Conservation (phyloP, 1,284 basidiomycete genomes). For the Rugosomyces carneus region DNA sequence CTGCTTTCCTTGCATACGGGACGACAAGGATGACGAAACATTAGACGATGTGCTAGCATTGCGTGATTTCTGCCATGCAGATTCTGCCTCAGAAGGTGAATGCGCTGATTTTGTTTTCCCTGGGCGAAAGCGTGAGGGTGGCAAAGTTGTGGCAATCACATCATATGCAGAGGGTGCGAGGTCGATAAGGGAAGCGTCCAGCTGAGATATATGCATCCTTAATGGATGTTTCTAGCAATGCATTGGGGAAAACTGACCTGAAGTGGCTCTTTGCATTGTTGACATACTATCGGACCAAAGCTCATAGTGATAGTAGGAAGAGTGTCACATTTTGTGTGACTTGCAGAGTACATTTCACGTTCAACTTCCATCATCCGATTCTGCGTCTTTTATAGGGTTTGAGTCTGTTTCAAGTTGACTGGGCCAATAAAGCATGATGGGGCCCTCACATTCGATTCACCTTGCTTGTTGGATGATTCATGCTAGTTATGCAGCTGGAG, state of each 20-base stretch:
- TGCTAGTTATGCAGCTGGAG: background rate
- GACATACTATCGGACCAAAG: constrained; percentile 53
- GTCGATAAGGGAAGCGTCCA: constrained; percentile 81
- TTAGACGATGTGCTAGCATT: constrained; percentile 25
- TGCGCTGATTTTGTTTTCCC: constrained; percentile 46
- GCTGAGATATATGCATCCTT: constrained; percentile 33
- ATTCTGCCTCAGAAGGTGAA: constrained; percentile 49
- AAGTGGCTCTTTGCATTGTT: constrained; percentile 84
- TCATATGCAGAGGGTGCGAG: constrained; percentile 83
- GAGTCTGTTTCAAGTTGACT: background rate
- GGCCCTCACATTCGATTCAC: background rate
- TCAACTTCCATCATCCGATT: background rate
- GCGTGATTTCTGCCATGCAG: constrained; percentile 54
- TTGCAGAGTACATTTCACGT: background rate
- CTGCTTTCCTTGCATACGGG: constrained; percentile 51
- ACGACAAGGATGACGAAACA: constrained; percentile 32
- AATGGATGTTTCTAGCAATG: constrained; percentile 2
- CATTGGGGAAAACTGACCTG: constrained; percentile 43
- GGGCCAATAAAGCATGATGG: background rate
- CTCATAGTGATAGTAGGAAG: constrained; percentile 35
- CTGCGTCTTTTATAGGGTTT: background rate
- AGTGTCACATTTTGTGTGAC: background rate
- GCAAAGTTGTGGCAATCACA: constrained; percentile 72
- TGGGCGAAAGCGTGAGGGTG: constrained; percentile 40
- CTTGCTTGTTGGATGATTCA: background rate